Evolutionary conservation across 495 filamentous ascomycete genomes (phyloP).

Genomic region (Sordaria brevicollis): DNA sequence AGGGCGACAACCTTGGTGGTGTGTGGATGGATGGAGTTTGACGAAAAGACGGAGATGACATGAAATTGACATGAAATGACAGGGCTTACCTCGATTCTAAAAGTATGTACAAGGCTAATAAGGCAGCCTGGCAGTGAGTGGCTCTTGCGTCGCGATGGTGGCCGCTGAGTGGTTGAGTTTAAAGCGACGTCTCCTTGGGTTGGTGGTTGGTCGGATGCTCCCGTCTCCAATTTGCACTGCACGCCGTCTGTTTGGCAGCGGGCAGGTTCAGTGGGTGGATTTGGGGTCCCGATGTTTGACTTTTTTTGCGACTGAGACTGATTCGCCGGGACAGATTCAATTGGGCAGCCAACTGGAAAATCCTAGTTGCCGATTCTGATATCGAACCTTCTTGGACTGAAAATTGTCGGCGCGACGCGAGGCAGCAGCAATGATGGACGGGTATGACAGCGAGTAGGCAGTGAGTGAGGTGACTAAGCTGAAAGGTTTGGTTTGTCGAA

Average conservation of each 20-base stretch:
- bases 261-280: neutral
- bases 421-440: neutral
- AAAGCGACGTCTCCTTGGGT: neutral
- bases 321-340: neutral
- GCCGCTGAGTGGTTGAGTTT: constrained; percentile 1
- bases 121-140: neutral
- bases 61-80: neutral
- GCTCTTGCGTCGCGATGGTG: neutral
- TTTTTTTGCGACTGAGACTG: neutral
- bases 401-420: neutral
- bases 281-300: neutral
- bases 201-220: neutral
- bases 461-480: constrained; percentile 9
- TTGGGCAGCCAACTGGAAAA: neutral
- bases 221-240: neutral
- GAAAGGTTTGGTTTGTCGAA: neutral
- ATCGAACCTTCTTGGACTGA: neutral
- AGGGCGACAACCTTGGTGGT: neutral
- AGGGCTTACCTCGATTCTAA: neutral
- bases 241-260: neutral
- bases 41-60: neutral
- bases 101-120: neutral
- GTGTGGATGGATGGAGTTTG: neutral
- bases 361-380: neutral
- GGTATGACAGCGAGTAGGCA: constrained; percentile 1